Conservation (phyloP, 805 yeast genomes). For the Groenewaldozyma tartarivorans region DNA sequence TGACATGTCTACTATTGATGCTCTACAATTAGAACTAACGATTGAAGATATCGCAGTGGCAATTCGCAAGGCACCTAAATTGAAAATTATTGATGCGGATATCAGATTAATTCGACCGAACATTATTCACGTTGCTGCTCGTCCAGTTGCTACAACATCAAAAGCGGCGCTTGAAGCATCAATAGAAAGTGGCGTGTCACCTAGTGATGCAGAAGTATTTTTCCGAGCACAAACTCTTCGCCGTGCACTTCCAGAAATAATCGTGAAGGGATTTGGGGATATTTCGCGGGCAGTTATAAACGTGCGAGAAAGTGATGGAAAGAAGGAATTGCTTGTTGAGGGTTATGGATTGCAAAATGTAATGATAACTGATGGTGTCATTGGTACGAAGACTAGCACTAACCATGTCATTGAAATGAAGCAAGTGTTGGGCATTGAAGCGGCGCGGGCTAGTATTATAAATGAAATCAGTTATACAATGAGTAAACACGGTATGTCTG, state of each 20-base stretch:
- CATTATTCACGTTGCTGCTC: conserved; percentile 29
- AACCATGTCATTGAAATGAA: conserved; percentile 88
- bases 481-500: conserved; percentile 99
- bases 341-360: conserved; percentile 95
- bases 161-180: conserved; percentile 24
- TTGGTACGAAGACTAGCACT: conserved; percentile 78
- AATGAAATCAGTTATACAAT: conserved; percentile 93
- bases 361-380: conserved; percentile 95
- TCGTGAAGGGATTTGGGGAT: conserved; percentile 86
- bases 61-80: conserved; percentile 72
- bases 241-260: conserved; percentile 75
- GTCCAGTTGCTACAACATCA: conserved; percentile 41
- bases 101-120: conserved; percentile 60
- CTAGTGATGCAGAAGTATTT: conserved; percentile 49
- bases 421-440: conserved; percentile 91
- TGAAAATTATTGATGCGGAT: conserved; percentile 69
- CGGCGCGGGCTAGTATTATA: conserved; percentile 88
- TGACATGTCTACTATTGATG: conserved; percentile 77
- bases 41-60: conserved; percentile 82
- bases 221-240: conserved; percentile 84
- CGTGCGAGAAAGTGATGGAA: conserved; percentile 73
- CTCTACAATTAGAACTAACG: conserved; percentile 78
- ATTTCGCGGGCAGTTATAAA: conserved; percentile 95
- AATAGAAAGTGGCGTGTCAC: conserved; percentile 30
- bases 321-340: conserved; percentile 84